Conservation (phyloP, 805 yeast species). For the Brettanomyces bruxellensis region DNA sequence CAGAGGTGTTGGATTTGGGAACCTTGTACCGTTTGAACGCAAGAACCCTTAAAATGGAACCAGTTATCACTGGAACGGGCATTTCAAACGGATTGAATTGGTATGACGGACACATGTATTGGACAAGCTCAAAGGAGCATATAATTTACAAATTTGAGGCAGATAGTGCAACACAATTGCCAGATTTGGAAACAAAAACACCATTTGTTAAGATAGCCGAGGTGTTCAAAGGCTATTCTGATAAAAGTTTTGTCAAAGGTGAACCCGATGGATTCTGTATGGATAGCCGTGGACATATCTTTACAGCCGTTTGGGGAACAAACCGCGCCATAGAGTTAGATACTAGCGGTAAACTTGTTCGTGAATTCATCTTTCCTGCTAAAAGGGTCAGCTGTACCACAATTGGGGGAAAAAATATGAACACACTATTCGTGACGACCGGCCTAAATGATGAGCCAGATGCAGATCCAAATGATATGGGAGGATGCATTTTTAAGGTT, state of each 20-base stretch:
- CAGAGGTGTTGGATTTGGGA: conserved; percentile 40
- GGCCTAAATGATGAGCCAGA: conserved; percentile 37
- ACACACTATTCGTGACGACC: conserved; percentile 59
- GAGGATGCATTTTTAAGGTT: conserved; percentile 51
- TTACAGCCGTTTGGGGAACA: conserved; percentile 61
- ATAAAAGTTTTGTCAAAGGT: conserved; percentile 24
- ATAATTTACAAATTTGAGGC: conserved; percentile 41
- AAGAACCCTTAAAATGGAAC: conserved; percentile 19
- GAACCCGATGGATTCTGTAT: conserved; percentile 81
- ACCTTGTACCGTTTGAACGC: conserved; percentile 35
- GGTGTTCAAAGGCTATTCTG: conserved; percentile 7
- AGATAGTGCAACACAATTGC: conserved; percentile 26
- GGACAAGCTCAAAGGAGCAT: conserved; percentile 43
- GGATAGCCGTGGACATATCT: conserved; percentile 45
- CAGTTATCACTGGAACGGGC: conserved; percentile 29
- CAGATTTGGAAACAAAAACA: conserved; percentile 26
- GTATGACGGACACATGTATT: conserved; percentile 34
- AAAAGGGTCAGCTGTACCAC: conserved; percentile 56
- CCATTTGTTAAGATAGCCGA: conserved; percentile 28
- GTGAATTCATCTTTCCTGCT: conserved; percentile 49
- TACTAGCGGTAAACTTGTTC: conserved; percentile 39
- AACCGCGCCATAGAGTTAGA: conserved; percentile 46
- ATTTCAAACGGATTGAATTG: conserved; percentile 73
- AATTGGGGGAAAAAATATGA: conserved; percentile 50
- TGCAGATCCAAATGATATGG: conserved; percentile 31